Evolutionary conservation across 257 asterid genomes (phyloP).

Genomic region (Solanum chmielewskii): DNA sequence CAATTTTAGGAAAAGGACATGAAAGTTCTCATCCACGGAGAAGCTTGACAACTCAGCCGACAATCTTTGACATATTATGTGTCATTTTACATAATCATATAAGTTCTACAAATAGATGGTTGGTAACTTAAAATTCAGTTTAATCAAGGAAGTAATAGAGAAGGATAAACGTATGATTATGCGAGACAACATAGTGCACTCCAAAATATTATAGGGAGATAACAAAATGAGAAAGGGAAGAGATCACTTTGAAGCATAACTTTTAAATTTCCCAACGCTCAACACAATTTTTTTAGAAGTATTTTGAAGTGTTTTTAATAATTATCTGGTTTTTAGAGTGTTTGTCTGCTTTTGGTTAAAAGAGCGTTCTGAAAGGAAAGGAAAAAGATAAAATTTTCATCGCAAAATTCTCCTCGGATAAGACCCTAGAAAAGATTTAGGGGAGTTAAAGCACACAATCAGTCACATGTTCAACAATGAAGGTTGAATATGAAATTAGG

Average conservation of each 20-base stretch:
- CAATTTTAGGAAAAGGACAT: not conserved
- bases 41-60: not conserved
- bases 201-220: not conserved
- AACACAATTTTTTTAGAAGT: not conserved
- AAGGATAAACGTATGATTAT: not conserved
- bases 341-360: not conserved
- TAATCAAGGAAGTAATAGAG: not conserved
- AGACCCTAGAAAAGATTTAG: not conserved
- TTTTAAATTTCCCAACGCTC: not conserved
- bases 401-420: not conserved
- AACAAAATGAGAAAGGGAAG: not conserved
- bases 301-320: not conserved
- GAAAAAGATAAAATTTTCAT: not conserved
- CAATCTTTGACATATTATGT: not conserved
- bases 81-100: not conserved
- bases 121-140: not conserved
- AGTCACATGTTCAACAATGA: not conserved
- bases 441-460: not conserved
- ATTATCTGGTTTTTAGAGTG: not conserved
- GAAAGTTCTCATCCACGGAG: not conserved
- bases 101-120: not conserved
- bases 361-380: not conserved
- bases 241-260: not conserved
- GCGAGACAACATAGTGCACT: not conserved
- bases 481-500: not conserved